A percentile compares a stretch with the other conserved stretches of the same genome.
Evolutionary conservation across 108 stramenopile species (phyloP).

Genomic region (Nitzschia palea): DNA sequence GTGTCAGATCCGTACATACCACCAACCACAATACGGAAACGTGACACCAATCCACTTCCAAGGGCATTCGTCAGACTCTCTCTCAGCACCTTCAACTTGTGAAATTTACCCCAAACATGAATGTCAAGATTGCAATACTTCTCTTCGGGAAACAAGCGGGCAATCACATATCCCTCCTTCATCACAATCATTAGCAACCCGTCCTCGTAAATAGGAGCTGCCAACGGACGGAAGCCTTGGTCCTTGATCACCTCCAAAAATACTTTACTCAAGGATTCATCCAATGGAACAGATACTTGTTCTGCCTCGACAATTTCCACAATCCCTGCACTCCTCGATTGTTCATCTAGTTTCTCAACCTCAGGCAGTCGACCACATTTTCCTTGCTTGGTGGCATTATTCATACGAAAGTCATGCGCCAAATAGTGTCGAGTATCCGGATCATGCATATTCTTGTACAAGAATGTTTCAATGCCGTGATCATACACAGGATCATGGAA

Average conservation of each 20-base stretch:
- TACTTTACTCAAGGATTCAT: slow-evolving; percentile 26
- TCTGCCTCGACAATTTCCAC: slow-evolving; percentile 76
- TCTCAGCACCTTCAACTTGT: slow-evolving; percentile 35
- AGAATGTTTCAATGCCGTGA: slow-evolving; percentile 24
- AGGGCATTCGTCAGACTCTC: slow-evolving; percentile 30
- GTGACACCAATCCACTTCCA: slow-evolving; percentile 37
- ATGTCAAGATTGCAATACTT: slow-evolving; percentile 70
- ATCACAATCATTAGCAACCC: slow-evolving; percentile 32
- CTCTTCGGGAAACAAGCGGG: slow-evolving; percentile 49
- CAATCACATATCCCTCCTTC: slow-evolving; percentile 67
- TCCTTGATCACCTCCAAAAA: neutral
- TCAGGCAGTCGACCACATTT: slow-evolving; percentile 28
- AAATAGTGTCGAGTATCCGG: slow-evolving; percentile 49
- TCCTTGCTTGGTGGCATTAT: slow-evolving; percentile 36
- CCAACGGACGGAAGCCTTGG: slow-evolving; percentile 1
- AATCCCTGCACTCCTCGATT: slow-evolving; percentile 61
- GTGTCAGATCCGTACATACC: slow-evolving; percentile 78
- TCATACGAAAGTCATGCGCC: slow-evolving; percentile 67
- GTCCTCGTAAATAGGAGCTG: slow-evolving; percentile 5
- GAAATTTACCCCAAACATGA: slow-evolving; percentile 45
- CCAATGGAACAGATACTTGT: slow-evolving; percentile 27
- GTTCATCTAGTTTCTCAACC: slow-evolving; percentile 41
- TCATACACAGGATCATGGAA: slow-evolving; percentile 33
- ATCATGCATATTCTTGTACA: slow-evolving; percentile 48
- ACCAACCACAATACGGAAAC: slow-evolving; percentile 73